Conservation (phyloP, 148 eudicot species). For the Vaccinium macrocarpon region DNA sequence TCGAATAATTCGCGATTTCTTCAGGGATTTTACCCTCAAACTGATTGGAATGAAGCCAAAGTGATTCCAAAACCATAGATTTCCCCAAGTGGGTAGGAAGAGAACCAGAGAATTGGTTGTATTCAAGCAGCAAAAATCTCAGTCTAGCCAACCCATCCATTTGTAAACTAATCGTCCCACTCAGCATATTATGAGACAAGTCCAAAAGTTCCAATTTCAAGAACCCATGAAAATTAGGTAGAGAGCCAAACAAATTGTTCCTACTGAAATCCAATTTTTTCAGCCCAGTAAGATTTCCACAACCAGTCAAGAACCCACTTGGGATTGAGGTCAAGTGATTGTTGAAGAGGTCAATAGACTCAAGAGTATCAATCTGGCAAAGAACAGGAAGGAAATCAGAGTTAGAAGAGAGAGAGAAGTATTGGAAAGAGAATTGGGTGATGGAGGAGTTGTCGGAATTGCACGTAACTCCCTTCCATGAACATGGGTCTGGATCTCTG, state of each 20-base stretch:
- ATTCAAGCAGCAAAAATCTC: too few species aligned
- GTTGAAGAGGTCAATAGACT: slow-evolving; percentile 55
- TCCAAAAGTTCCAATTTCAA: too few species aligned
- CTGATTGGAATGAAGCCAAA: slow-evolving; percentile 37
- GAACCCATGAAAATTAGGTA: too few species aligned
- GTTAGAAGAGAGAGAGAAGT: slow-evolving; percentile 23
- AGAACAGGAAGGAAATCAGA: slow-evolving; percentile 31
- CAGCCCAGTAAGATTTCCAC: slow-evolving; percentile 43
- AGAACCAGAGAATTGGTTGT: too few species aligned
- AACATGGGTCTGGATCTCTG: too few species aligned
- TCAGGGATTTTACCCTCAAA: slow-evolving; percentile 46
- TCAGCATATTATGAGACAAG: too few species aligned
- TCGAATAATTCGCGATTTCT: slow-evolving; percentile 39
- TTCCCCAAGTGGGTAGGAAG: slow-evolving; percentile 52
- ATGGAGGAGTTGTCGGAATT: too few species aligned
- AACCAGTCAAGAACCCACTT: slow-evolving; percentile 36
- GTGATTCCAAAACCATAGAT: slow-evolving; percentile 41
- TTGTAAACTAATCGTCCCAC: too few species aligned
- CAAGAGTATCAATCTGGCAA: slow-evolving; percentile 50
- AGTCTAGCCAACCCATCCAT: too few species aligned
- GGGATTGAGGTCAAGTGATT: slow-evolving; percentile 41
- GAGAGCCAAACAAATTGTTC: too few species aligned
- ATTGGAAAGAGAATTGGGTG: too few species aligned
- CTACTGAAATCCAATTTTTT: neutral
- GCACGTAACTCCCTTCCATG: too few species aligned